phyloP scores from a whole-genome alignment of 2,329 filamentous ascomycete genomes.

The Pochonia chlamydosporia region DNA sequence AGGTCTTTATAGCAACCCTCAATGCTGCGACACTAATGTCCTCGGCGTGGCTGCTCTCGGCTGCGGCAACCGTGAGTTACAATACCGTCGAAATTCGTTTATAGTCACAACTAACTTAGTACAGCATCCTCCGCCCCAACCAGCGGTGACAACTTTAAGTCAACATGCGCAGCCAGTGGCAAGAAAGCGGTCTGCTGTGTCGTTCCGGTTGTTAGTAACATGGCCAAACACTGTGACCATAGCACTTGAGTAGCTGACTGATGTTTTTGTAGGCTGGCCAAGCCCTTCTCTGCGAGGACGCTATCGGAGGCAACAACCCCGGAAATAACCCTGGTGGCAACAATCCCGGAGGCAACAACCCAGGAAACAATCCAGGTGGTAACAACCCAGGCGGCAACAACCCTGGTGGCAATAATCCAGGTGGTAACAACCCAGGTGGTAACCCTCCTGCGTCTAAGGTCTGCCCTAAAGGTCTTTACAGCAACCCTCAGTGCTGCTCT shows the following conservation, averaged over 20 bases:
- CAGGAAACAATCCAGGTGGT: background rate
- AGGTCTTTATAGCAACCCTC: constrained; percentile 5
- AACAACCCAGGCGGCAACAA: background rate
- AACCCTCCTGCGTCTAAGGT: background rate
- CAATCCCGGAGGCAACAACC: background rate
- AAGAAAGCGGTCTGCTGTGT: constrained; percentile 10
- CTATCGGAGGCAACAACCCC: background rate
- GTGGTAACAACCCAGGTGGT: constrained; percentile 2
- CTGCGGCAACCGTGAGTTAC: constrained; percentile 10
- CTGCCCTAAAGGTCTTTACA: constrained; percentile 7
- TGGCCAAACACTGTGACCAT: background rate
- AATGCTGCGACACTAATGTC: constrained; percentile 5
- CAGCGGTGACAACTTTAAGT: constrained; percentile 4
- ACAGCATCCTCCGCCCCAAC: constrained; percentile 1
- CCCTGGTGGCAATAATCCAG: background rate
- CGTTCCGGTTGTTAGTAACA: constrained; percentile 8
- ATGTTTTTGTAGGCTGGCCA: constrained; percentile 2
- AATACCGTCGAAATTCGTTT: background rate
- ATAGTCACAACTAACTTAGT: background rate
- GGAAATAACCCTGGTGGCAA: background rate
- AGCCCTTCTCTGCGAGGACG: background rate
- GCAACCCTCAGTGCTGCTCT: constrained; percentile 11
- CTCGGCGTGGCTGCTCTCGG: constrained; percentile 8
- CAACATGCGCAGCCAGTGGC: constrained; percentile 2
- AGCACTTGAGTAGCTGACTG: background rate